Base-by-base conservation (phyloP, 1,284 basidiomycete species). In the Naganishia cerealis region DNA sequence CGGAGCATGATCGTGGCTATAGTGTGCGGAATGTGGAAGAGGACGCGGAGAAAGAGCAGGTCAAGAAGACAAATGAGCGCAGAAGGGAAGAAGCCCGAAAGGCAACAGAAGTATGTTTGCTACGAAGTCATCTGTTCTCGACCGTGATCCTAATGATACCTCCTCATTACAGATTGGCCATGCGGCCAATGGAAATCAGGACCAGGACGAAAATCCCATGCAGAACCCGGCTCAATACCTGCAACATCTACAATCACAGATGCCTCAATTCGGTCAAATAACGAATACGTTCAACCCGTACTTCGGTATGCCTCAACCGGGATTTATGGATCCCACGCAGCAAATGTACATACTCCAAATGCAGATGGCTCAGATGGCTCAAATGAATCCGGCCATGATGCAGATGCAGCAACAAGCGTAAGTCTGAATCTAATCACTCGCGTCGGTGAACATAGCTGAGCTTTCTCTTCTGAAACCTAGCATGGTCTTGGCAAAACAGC, bases 401-500 rank as follows among this genome's bases (percentile, higher is more conserved):
- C 66, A 61, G 36, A 67, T 69, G 65, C 70, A 71, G 33, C 70
- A 71, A 42, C 67, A 71, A 63, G 70, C 70, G 70, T 71, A 40
- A 68, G 70, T 71, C 3, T 6, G 16, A 12, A 5, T 21, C 24
- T 2, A 15, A 21, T 18, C 16, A 12, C 29, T 33, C 42, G 26
- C 13, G 24, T 33, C n/a, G 12, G 9, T n/a, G 3, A 55, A 29
- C 15, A 29, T 38, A 2, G 26, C 26, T 39, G 5, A 53, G 42
- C 4, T 10, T 24, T 39, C 13, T 12, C 36, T 38, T n/a, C 18
- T 55, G 13, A 29, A 26, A 33, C 15, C 13, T 36, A 71, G 70
- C 2, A 89, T 92, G 85, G 81, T 89, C 79, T 82, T 84, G 61
- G 90, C 90, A 61, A 91, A 91, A 77, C 90, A 91, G 76, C 87